Conservation (phyloP, 2,329 filamentous ascomycete species). For the Curvularia sp. region DNA sequence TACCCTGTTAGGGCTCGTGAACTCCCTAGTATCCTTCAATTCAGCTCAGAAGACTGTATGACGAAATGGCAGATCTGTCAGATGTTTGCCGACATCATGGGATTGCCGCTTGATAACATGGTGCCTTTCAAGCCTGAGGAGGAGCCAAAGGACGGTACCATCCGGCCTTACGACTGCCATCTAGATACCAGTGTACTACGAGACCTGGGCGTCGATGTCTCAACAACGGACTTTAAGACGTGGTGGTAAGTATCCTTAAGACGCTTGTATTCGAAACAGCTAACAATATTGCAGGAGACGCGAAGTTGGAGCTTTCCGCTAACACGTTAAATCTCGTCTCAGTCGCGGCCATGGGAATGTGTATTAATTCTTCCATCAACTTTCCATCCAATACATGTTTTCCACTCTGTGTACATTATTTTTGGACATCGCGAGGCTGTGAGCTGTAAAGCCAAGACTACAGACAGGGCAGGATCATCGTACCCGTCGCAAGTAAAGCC, state of each 20-base stretch:
- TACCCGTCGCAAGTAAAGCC: constrained; percentile 8
- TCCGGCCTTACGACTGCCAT: constrained; percentile 88
- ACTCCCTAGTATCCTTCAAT: constrained; percentile 78
- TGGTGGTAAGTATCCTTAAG: constrained; percentile 71
- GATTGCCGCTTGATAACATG: constrained; percentile 72
- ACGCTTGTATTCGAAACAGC: constrained; percentile 1
- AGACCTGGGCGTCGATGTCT: constrained; percentile 76
- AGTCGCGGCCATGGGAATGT: neutral
- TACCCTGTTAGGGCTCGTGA: constrained; percentile 40
- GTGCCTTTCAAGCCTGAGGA: constrained; percentile 64
- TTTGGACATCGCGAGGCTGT: constrained; percentile 1
- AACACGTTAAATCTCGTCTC: neutral
- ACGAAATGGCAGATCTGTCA: constrained; percentile 92
- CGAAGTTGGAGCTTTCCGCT: constrained; percentile 42
- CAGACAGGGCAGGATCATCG: neutral
- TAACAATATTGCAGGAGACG: constrained; percentile 37
- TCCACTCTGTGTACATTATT: neutral
- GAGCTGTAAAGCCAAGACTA: constrained; percentile 4
- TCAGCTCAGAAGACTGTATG: constrained; percentile 83
- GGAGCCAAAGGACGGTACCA: constrained; percentile 72
- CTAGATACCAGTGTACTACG: constrained; percentile 77
- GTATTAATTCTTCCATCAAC: neutral
- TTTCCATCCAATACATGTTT: neutral
- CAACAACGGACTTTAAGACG: constrained; percentile 74
- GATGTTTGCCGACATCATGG: constrained; percentile 79